Conservation (phyloP, 345 rosid species). For the Lenwebbia sp. region DNA sequence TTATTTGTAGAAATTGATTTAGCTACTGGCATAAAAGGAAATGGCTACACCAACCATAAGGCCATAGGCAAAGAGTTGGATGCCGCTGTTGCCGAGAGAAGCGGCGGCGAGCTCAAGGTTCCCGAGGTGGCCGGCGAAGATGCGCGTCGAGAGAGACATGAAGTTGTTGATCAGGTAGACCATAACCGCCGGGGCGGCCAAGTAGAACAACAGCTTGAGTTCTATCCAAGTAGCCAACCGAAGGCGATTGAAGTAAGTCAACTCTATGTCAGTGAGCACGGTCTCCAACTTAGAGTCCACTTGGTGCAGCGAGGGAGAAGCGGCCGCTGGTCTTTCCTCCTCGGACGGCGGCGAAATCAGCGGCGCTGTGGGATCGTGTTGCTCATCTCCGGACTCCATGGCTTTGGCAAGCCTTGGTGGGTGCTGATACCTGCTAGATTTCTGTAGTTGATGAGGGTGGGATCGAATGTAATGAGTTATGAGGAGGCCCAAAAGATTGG, state of each 20-base stretch:
- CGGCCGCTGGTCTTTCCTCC: neutral
- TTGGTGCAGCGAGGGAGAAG: neutral
- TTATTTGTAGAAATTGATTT: neutral
- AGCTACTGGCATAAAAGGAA: neutral
- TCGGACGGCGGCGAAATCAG: neutral
- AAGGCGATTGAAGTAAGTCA: slow-evolving; percentile 3
- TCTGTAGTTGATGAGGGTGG: neutral
- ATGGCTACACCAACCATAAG: slow-evolving; percentile 9
- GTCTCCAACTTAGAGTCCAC: slow-evolving; percentile 5
- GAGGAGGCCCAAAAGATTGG: neutral
- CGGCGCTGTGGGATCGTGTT: neutral
- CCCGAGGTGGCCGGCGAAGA: slow-evolving; percentile 23
- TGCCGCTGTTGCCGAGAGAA: slow-evolving; percentile 20
- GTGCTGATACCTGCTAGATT: neutral
- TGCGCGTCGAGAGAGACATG: slow-evolving; percentile 18
- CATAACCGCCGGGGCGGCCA: slow-evolving; percentile 17
- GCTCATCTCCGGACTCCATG: neutral
- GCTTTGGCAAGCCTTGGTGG: neutral
- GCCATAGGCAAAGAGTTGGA: slow-evolving; percentile 19
- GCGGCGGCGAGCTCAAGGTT: slow-evolving; percentile 26
- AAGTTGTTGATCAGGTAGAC: slow-evolving; percentile 19
- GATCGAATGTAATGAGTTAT: neutral
- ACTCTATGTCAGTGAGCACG: neutral
- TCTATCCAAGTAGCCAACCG: slow-evolving; percentile 17
- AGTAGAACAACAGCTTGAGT: slow-evolving; percentile 5